Percentiles rank a stretch among this genome's conserved stretches.
Evolutionary conservation across 306 rosid genomes (phyloP).

Genomic region (Lablab purpureus): DNA sequence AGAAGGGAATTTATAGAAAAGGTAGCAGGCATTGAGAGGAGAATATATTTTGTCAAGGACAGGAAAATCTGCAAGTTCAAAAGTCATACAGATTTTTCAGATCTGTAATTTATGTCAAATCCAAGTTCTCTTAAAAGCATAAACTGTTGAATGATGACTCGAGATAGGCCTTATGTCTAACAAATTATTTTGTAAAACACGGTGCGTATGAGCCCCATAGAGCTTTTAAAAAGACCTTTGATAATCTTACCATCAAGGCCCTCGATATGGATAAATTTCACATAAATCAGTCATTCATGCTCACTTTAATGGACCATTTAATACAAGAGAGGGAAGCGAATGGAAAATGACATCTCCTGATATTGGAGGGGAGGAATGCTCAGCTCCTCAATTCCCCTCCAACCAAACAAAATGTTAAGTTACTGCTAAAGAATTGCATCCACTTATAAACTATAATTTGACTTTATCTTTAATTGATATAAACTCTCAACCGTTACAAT

Average conservation of each 20-base stretch:
- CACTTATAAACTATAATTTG: too few species aligned
- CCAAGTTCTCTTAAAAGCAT: conserved; percentile 8
- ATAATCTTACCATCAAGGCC: neutral
- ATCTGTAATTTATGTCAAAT: conserved; percentile 3
- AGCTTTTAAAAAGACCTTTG: neutral
- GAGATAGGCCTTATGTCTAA: neutral
- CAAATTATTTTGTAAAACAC: conserved; percentile 13
- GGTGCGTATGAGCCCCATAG: neutral
- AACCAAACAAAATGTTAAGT: neutral
- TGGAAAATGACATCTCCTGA: neutral
- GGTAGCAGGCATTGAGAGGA: neutral
- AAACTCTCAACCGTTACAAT: too few species aligned
- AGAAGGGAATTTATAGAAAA: neutral
- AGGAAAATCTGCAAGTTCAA: neutral
- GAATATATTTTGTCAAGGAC: neutral
- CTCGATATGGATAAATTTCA: conserved; percentile 7
- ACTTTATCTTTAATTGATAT: too few species aligned
- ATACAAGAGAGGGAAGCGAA: neutral
- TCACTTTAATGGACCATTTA: neutral
- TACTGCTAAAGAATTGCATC: too few species aligned
- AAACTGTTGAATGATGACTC: neutral
- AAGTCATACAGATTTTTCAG: neutral
- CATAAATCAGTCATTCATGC: conserved; percentile 1
- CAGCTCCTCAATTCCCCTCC: neutral
- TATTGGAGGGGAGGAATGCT: neutral